Conservation (phyloP, 179 eudicot genomes). For the Beta lomatogona region DNA sequence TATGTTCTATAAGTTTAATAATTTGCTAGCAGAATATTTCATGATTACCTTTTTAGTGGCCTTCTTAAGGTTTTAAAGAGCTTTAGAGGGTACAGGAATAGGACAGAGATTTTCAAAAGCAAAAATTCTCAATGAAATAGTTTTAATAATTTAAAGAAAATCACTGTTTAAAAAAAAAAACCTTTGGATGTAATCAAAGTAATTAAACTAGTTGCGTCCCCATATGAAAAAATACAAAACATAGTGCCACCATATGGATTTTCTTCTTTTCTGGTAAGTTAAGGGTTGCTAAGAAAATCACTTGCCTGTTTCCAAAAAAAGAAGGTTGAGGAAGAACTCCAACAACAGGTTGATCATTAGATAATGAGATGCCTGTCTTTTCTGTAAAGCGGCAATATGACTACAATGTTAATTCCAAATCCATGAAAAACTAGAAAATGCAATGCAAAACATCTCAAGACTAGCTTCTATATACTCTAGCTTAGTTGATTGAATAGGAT, state of each 20-base stretch:
- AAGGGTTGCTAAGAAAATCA: background rate
- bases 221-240: background rate
- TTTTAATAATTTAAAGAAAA: too few species aligned
- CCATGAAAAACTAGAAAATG: background rate
- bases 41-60: background rate
- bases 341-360: constrained; percentile 60
- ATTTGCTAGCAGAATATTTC: background rate
- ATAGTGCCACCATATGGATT: background rate
- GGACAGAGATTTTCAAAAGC: too few species aligned
- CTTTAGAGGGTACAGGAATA: background rate
- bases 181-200: background rate
- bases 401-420: constrained; percentile 18
- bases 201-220: background rate
- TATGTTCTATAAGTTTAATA: background rate
- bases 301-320: constrained; percentile 75
- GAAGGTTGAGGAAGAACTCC: constrained; percentile 86
- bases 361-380: constrained; percentile 56
- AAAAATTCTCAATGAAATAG: background rate
- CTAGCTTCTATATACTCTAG: constrained; percentile 6
- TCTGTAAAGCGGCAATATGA: constrained; percentile 57
- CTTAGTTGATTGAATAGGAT: constrained; percentile 5
- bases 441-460: background rate
- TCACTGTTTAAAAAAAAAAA: background rate
- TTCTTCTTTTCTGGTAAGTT: constrained; percentile 5
- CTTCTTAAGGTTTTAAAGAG: background rate